Evolutionary conservation across 768 basidiomycete species (phyloP).

Genomic region (Daedaleopsis sinensis): DNA sequence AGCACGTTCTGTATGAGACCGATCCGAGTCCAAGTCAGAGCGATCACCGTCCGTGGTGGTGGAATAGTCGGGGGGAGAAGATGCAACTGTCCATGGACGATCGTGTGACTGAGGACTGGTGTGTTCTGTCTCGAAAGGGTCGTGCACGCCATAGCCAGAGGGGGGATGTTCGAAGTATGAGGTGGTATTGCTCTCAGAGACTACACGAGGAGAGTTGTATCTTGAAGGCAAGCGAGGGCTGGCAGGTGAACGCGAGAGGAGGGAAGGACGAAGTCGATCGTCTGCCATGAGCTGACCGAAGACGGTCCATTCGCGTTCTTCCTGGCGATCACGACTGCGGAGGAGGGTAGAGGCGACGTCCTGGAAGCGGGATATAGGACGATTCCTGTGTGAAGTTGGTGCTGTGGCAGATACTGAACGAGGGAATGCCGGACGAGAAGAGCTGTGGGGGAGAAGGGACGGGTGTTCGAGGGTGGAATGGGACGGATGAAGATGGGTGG

Average conservation of each 20-base stretch:
- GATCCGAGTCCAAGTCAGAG: background rate
- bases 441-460: background rate
- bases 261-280: slow-evolving; percentile 25
- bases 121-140: background rate
- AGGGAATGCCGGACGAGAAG: slow-evolving; percentile 12
- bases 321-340: slow-evolving; percentile 3
- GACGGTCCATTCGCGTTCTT: slow-evolving; percentile 55
- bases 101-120: background rate
- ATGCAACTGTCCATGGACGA: background rate
- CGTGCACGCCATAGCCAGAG: background rate
- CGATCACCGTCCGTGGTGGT: background rate
- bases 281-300: slow-evolving; percentile 74
- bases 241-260: slow-evolving; percentile 1
- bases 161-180: slow-evolving; percentile 11
- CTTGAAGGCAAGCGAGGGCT: slow-evolving; percentile 7
- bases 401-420: slow-evolving; percentile 18
- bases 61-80: background rate
- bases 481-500: background rate
- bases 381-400: background rate
- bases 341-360: slow-evolving; percentile 13
- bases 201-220: background rate
- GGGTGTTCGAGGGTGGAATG: slow-evolving; percentile 3
- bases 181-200: background rate
- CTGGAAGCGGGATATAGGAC: slow-evolving; percentile 14
- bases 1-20: slow-evolving; percentile 4